Evolutionary conservation across 2,329 filamentous ascomycete genomes (phyloP).

Genomic region (Colletotrichum sp.): DNA sequence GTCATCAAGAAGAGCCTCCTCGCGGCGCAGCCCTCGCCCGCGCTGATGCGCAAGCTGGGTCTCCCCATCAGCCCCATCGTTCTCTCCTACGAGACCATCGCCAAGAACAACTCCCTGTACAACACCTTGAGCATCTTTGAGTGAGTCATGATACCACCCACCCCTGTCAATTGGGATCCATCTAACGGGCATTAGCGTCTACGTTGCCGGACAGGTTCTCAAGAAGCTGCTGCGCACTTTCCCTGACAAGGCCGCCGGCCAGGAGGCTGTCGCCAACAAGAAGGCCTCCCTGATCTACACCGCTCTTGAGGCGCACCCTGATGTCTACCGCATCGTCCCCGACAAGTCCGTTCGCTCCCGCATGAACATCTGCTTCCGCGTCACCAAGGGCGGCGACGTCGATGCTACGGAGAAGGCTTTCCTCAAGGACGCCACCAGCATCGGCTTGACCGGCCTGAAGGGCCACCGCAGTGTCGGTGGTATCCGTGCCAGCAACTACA

Average conservation of each 20-base stretch:
- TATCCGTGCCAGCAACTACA: constrained; percentile 89
- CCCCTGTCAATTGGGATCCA: neutral
- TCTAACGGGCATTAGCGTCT: constrained; percentile 63
- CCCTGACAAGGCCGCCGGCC: constrained; percentile 74
- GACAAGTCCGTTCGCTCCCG: constrained; percentile 77
- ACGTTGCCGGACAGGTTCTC: constrained; percentile 88
- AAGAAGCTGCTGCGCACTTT: constrained; percentile 72
- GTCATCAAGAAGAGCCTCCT: constrained; percentile 84
- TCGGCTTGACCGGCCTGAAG: constrained; percentile 80
- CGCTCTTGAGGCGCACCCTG: constrained; percentile 74
- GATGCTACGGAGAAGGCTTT: constrained; percentile 81
- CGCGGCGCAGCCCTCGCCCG: constrained; percentile 72
- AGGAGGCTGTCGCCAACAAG: constrained; percentile 73
- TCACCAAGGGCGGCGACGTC: constrained; percentile 62
- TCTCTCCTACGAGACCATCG: constrained; percentile 81
- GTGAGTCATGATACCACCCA: constrained; percentile 43
- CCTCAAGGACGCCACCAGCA: constrained; percentile 71
- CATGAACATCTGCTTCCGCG: constrained; percentile 95
- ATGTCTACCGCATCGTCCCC: constrained; percentile 79
- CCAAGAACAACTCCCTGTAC: constrained; percentile 94
- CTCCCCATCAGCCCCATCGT: constrained; percentile 82
- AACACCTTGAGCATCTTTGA: constrained; percentile 95
- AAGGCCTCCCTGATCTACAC: constrained; percentile 82
- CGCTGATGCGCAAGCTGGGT: constrained; percentile 74
- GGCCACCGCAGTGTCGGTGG: constrained; percentile 88